These are phyloP conservation scores for Sporodiniella umbellata DNA, from an alignment of 371 early-diverging fungal genomes.

Conservation along the genomic window DNA sequence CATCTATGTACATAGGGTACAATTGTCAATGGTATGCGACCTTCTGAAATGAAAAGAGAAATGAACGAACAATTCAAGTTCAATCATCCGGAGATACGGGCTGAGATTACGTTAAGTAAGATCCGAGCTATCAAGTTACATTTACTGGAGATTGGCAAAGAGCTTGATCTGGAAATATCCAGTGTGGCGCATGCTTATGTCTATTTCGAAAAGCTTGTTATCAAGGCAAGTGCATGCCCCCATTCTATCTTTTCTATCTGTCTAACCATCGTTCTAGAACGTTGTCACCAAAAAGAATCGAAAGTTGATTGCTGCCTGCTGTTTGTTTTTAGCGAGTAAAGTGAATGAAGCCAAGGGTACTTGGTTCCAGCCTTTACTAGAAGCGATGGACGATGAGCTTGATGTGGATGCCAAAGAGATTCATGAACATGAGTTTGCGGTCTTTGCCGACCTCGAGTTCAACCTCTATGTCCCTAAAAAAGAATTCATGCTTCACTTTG, in stretches of 20 bases:
- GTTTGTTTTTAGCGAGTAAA: constrained; percentile 77
- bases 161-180: constrained; percentile 80
- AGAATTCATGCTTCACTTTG: constrained; percentile 88
- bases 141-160: constrained; percentile 49
- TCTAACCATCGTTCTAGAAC: constrained; percentile 30
- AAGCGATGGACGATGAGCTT: constrained; percentile 38
- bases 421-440: constrained; percentile 78
- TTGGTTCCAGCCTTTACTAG: constrained; percentile 32
- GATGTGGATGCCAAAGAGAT: constrained; percentile 78
- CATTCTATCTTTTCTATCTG: background rate
- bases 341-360: constrained; percentile 83
- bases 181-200: constrained; percentile 88
- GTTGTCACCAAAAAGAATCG: constrained; percentile 77
- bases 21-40: constrained; percentile 11
- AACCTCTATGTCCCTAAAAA: constrained; percentile 73
- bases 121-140: constrained; percentile 73
- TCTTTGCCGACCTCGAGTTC: constrained; percentile 84
- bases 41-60: constrained; percentile 62
- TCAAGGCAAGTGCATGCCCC: constrained; percentile 46
- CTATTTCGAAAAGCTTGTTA: constrained; percentile 90
- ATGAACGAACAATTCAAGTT: constrained; percentile 79
- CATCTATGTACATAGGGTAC: background rate
- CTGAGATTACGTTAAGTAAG: constrained; percentile 73
- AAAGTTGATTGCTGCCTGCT: constrained; percentile 78
- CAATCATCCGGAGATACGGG: constrained; percentile 69